Percentiles rank a stretch among this genome's conserved stretches.
These are phyloP conservation scores for Lolium multiflorum DNA, from an alignment of 176 grass and related monocot species.

Conservation along the genomic window DNA sequence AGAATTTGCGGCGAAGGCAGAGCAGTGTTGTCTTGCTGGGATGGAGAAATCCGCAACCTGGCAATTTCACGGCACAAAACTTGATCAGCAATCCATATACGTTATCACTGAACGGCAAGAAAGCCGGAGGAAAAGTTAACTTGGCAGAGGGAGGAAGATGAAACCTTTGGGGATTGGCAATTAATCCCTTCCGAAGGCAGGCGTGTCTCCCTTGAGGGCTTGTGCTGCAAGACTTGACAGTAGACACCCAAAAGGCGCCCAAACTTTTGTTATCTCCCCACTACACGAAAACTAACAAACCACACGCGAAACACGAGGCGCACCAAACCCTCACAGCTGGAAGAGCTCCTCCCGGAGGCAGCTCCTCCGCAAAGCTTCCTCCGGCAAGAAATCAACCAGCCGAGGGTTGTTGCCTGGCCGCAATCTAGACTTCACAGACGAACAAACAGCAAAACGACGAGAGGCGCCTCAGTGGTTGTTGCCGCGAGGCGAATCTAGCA, in stretches of 20 bases:
- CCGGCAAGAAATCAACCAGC: slow-evolving; percentile 50
- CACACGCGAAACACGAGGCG: slow-evolving; percentile 10
- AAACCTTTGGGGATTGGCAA: slow-evolving; percentile 54
- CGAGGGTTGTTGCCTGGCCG: background rate
- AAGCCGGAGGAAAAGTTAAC: slow-evolving; percentile 7
- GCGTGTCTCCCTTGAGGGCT: slow-evolving; percentile 32
- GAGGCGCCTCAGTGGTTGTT: slow-evolving; percentile 8
- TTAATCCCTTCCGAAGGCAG: slow-evolving; percentile 42
- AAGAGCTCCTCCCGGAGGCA: slow-evolving; percentile 48
- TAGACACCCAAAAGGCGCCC: slow-evolving; percentile 11
- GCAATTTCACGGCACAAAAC: slow-evolving; percentile 37
- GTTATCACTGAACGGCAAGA: slow-evolving; percentile 31
- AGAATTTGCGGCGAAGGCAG: slow-evolving; percentile 20
- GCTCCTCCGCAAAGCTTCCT: slow-evolving; percentile 51
- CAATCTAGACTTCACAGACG: background rate
- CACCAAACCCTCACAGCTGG: slow-evolving; percentile 31
- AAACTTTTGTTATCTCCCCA: slow-evolving; percentile 9
- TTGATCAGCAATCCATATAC: slow-evolving; percentile 49
- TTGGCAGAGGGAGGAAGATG: slow-evolving; percentile 33
- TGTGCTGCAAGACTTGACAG: slow-evolving; percentile 45
- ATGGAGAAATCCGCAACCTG: slow-evolving; percentile 37
- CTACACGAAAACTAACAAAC: slow-evolving; percentile 46
- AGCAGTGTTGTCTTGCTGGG: slow-evolving; percentile 12
- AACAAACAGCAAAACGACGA: background rate
- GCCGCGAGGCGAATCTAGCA: slow-evolving; percentile 41